These are phyloP conservation scores for Lactarius hengduanensis DNA, from an alignment of 768 basidiomycete genomes.

Conservation along the genomic window DNA sequence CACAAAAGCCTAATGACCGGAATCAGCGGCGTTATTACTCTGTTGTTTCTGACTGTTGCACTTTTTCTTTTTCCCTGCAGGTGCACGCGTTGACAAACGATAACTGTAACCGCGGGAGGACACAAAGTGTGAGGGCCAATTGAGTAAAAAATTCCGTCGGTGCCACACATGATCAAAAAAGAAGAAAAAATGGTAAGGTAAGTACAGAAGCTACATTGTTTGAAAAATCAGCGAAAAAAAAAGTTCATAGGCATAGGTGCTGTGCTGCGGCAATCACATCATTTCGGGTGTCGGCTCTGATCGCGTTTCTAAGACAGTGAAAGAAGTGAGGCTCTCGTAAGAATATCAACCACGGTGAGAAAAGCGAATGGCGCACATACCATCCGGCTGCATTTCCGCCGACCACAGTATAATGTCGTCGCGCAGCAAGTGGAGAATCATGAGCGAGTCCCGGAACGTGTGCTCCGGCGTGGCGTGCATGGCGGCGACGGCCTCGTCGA, in stretches of 20 bases:
- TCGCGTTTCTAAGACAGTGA: conserved; percentile 7
- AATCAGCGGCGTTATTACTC: no score
- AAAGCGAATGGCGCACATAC: conserved; percentile 26
- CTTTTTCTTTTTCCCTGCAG: no score
- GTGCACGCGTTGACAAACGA: background rate
- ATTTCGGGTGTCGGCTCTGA: background rate
- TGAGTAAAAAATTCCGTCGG: background rate
- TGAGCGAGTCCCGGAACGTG: conserved; percentile 71
- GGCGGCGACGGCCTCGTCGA: conserved; percentile 80
- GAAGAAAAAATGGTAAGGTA: background rate
- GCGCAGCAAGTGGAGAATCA: conserved; percentile 77
- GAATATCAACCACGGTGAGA: background rate
- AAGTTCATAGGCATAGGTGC: background rate
- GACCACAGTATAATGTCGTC: conserved; percentile 89
- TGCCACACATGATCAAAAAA: background rate
- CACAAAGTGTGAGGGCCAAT: background rate
- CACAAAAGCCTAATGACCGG: no score
- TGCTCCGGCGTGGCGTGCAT: conserved; percentile 41
- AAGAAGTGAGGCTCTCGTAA: background rate
- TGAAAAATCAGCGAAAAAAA: background rate
- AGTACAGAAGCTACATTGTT: background rate
- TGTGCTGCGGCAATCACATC: background rate
- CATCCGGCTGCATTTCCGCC: conserved; percentile 58
- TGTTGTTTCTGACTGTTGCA: no score
- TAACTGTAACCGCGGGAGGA: no score